These are phyloP conservation scores for Crithidia brevicula DNA, from an alignment of 208 protist species.

Conservation along the genomic window DNA sequence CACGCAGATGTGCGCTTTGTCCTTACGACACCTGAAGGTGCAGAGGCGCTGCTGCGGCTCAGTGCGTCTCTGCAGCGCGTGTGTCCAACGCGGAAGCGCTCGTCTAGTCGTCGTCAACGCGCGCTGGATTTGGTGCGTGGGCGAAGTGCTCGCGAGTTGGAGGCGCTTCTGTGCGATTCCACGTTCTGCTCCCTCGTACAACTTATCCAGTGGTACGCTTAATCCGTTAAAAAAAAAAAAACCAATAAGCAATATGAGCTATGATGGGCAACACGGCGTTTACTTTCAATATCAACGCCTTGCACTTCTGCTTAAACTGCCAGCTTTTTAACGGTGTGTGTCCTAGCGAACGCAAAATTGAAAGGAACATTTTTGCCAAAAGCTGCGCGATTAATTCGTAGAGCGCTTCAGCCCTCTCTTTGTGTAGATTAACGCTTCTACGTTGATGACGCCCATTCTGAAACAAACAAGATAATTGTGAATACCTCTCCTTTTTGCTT, in stretches of 20 bases:
- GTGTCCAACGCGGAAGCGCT: slow-evolving; percentile 10
- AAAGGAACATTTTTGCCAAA: too few species aligned
- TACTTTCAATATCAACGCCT: too few species aligned
- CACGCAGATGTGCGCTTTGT: slow-evolving; percentile 3
- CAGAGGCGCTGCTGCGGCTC: slow-evolving; percentile 16
- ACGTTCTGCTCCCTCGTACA: slow-evolving; percentile 24
- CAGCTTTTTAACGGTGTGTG: too few species aligned
- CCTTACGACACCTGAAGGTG: slow-evolving; percentile 21
- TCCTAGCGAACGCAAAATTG: too few species aligned
- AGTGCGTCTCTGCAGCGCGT: slow-evolving; percentile 17
- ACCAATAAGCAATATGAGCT: background rate
- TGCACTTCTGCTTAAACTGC: too few species aligned
- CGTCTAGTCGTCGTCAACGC: slow-evolving; percentile 27
- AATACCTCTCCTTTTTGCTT: too few species aligned
- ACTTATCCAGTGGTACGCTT: slow-evolving; percentile 29
- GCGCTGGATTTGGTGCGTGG: slow-evolving; percentile 24
- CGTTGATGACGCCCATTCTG: too few species aligned
- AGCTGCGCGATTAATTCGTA: too few species aligned
- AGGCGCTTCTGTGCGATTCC: slow-evolving; percentile 19
- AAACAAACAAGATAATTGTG: too few species aligned
- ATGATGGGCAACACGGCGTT: too few species aligned
- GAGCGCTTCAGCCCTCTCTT: too few species aligned
- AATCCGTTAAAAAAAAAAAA: background rate
- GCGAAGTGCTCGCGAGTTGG: slow-evolving; percentile 15
- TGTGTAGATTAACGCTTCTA: too few species aligned